Base-by-base conservation (phyloP, 2,329 filamentous ascomycete species). In the Reticulascus tulasneorum region DNA sequence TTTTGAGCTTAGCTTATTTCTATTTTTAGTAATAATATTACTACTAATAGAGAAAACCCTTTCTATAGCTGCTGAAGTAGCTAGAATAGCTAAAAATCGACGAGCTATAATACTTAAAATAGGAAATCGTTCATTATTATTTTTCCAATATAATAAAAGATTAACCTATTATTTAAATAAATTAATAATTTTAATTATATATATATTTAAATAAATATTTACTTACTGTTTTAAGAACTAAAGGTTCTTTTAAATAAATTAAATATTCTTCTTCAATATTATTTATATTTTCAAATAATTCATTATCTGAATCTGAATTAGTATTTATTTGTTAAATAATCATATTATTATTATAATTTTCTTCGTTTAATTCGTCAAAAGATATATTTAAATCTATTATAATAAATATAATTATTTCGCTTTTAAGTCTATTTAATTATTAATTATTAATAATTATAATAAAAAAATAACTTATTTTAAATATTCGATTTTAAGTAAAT, bases 1-100 rank as follows among this genome's bases (percentile, higher is more conserved):
- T n/a, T n/a, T n/a, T n/a, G 8, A 34, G 5, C 18, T 34, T 24
- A 25, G 17, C 23, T 22, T 19, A 5, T 33, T 21, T 33, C 16
- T 16, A 5, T 21, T 11, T 34, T 34, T 34, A 34, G 21, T 25
- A 20, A 34, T 34, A 34, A 25, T 25, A 34, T 34, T 34, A 34
- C 22, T 34, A 34, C 2, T 25, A 34, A 34, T 25, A 6, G 16
- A 34, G 8, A 34, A 34, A 6, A 16, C 18, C n/a, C 31, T 34
- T 16, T 34, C n/a, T 16, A 34, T 34, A 25, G 21, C 16, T 24
- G 20, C 20, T 21, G n/a, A 34, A 13, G 9, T 25, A 25, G 31
- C 20, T 17, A 7, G 23, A 26, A 34, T 25, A 24, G 20, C 20
- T 25, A 34, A 25, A 25, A 16, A 25, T 12, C 13, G 5, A 24